Evolutionary conservation across 2,329 filamentous ascomycete species (phyloP).

Genomic region (Hypoxylon sp.): DNA sequence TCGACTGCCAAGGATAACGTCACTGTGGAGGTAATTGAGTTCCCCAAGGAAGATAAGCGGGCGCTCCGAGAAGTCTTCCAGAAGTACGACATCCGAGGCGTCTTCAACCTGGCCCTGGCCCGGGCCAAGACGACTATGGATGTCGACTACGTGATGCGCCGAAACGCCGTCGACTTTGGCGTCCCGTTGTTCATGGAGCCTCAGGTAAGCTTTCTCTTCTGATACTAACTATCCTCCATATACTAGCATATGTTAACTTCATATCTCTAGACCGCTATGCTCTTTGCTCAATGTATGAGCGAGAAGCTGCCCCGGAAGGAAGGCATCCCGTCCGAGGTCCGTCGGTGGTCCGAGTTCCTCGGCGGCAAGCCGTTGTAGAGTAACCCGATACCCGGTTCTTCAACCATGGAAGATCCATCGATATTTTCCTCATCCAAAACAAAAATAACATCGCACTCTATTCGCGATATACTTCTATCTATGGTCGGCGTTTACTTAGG

Average conservation of each 20-base stretch:
- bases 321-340: conserved; percentile 91
- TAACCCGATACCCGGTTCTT: conserved; percentile 23
- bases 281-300: conserved; percentile 97
- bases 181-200: conserved; percentile 99
- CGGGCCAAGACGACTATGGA: conserved; percentile 88
- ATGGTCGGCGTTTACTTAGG: too few species aligned
- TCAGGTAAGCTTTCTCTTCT: conserved; percentile 74
- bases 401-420: not conserved
- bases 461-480: conserved; percentile 8
- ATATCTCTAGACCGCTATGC: conserved; percentile 82
- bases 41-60: conserved; percentile 96
- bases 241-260: conserved; percentile 20
- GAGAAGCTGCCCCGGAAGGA: conserved; percentile 92
- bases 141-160: conserved; percentile 97
- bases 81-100: conserved; percentile 95
- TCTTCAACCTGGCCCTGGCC: conserved; percentile 92
- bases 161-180: conserved; percentile 98
- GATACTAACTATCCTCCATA: not conserved
- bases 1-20: conserved; percentile 75
- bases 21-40: conserved; percentile 90
- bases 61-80: conserved; percentile 94
- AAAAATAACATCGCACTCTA: conserved; percentile 9
- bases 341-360: conserved; percentile 95
- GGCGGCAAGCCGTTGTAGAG: conserved; percentile 84
- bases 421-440: not conserved